phyloP scores from a whole-genome alignment of 306 rosid species.

The Neltuma alba region DNA sequence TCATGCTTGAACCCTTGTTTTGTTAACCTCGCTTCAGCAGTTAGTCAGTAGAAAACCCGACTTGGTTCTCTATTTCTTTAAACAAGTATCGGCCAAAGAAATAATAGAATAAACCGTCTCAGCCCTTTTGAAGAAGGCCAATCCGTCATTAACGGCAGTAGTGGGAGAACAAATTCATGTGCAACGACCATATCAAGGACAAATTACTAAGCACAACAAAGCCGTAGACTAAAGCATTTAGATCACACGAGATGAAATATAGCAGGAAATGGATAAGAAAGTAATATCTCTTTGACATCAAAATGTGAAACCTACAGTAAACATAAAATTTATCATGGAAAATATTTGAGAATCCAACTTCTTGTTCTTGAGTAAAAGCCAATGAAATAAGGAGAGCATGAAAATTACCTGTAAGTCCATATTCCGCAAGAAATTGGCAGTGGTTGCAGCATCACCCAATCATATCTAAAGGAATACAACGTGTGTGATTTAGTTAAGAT shows the following conservation, averaged over 20 bases:
- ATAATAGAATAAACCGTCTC: background rate
- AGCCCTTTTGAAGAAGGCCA: background rate
- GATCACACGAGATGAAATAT: slow-evolving; percentile 1
- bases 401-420: slow-evolving; percentile 69
- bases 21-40: background rate
- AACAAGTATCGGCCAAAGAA: background rate
- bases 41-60: background rate
- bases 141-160: background rate
- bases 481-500: slow-evolving; percentile 15
- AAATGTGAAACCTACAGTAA: background rate
- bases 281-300: background rate
- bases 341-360: slow-evolving; percentile 18
- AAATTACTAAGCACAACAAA: background rate
- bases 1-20: background rate
- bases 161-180: background rate
- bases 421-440: slow-evolving; percentile 85
- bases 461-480: slow-evolving; percentile 66
- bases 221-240: background rate
- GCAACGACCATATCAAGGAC: background rate
- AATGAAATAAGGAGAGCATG: slow-evolving; percentile 20
- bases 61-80: background rate
- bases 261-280: slow-evolving; percentile 1
- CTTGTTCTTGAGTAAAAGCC: slow-evolving; percentile 12
- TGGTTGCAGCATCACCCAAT: slow-evolving; percentile 99
- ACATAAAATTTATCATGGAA: slow-evolving; percentile 7